A percentile compares a stretch with the other conserved stretches of the same genome.
Conservation (phyloP, 192 early-diverging fungal species). For the Spizellomyces punctatus region DNA sequence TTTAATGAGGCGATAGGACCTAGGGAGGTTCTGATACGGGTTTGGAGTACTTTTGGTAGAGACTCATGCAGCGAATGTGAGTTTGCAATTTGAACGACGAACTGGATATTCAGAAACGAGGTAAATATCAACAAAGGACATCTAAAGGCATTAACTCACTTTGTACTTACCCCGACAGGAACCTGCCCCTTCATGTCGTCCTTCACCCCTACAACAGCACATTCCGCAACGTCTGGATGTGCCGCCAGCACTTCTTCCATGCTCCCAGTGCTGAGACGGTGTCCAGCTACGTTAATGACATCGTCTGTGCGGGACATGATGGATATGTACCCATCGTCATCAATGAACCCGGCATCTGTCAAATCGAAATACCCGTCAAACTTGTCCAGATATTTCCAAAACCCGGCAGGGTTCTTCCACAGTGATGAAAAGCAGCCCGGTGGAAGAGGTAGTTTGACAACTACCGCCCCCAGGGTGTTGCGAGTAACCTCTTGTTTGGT, state of each 20-base stretch:
- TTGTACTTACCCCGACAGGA: constrained; percentile 17
- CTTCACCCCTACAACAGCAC: constrained; percentile 34
- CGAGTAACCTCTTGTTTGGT: not conserved
- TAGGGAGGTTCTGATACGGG: too few species aligned
- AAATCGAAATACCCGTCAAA: constrained; percentile 5
- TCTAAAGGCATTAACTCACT: too few species aligned
- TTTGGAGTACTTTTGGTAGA: too few species aligned
- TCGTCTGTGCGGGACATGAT: constrained; percentile 38
- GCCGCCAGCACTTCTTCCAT: constrained; percentile 57
- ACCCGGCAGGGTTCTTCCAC: constrained; percentile 75
- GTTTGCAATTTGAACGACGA: too few species aligned
- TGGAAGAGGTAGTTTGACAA: constrained; percentile 73
- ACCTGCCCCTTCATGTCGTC: constrained; percentile 38
- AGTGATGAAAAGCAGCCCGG: constrained; percentile 68
- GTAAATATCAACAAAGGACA: too few species aligned
- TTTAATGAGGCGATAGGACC: too few species aligned
- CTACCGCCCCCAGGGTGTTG: constrained; percentile 69
- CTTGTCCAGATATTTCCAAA: constrained; percentile 29
- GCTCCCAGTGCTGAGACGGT: constrained; percentile 72
- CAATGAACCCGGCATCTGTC: constrained; percentile 1
- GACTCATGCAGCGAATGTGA: too few species aligned
- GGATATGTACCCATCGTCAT: constrained; percentile 3
- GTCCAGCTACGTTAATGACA: constrained; percentile 81
- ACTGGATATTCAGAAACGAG: too few species aligned
- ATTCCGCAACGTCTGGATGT: constrained; percentile 50